Evolutionary conservation across 2,329 filamentous ascomycete genomes (phyloP).

Genomic region (Aspergillus pseudoviridinutans): DNA sequence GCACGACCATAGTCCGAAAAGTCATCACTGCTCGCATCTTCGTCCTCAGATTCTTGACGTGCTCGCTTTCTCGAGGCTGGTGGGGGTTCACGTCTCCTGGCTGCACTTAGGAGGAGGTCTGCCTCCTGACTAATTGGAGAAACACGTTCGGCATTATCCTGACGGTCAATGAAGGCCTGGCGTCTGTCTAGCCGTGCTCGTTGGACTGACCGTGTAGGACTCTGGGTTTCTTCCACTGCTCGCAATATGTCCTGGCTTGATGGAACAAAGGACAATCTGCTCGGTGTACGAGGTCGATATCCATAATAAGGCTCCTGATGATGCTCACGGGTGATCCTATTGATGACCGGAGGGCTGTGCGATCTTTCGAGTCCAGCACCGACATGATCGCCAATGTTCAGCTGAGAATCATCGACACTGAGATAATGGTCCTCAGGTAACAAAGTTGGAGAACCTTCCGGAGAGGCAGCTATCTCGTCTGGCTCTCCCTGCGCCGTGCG

Average conservation of each 20-base stretch:
- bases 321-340: not conserved
- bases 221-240: not conserved
- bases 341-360: constrained; percentile 11
- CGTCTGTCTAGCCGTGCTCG: constrained; percentile 1
- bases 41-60: constrained; percentile 11
- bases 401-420: constrained; percentile 11
- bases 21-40: constrained; percentile 35
- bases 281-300: not conserved
- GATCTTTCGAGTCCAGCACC: constrained; percentile 13
- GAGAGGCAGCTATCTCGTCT: constrained; percentile 7
- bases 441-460: constrained; percentile 9
- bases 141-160: constrained; percentile 29
- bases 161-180: constrained; percentile 34
- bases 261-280: not conserved
- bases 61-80: constrained; percentile 15
- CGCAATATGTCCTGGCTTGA: constrained; percentile 8
- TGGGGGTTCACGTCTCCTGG: constrained; percentile 8
- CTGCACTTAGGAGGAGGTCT: constrained; percentile 14
- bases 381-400: constrained; percentile 7
- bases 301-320: not conserved
- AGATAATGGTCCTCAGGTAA: constrained; percentile 8
- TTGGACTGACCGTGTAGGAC: not conserved
- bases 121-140: constrained; percentile 33
- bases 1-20: constrained; percentile 41
- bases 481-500: not conserved